phyloP scores from a whole-genome alignment of 345 rosid genomes.

The Toxicodendron radicans region DNA sequence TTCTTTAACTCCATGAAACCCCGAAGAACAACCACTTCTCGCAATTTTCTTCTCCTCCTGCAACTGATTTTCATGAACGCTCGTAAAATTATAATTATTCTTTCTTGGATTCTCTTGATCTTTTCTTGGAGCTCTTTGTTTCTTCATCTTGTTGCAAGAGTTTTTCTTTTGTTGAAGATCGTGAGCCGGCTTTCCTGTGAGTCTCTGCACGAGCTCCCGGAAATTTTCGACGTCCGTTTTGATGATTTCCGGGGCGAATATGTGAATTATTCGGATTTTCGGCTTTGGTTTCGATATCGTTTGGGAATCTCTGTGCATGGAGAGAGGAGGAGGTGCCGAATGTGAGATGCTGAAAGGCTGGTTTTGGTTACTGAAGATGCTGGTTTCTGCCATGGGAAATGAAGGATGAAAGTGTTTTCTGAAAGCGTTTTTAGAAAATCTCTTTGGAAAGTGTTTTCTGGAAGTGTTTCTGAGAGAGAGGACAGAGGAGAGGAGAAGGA shows the following conservation, averaged over 20 bases:
- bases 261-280: constrained; percentile 78
- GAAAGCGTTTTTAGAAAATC: too few species aligned
- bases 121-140: constrained; percentile 21
- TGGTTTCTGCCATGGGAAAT: constrained; percentile 45
- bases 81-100: too few species aligned
- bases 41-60: too few species aligned
- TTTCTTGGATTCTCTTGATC: constrained; percentile 2
- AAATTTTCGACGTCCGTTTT: constrained; percentile 87
- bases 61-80: too few species aligned
- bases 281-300: constrained; percentile 68
- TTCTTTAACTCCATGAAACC: constrained; percentile 27
- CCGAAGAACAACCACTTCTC: neutral
- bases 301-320: constrained; percentile 50
- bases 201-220: constrained; percentile 83
- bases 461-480: too few species aligned
- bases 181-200: constrained; percentile 73
- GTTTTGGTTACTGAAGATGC: constrained; percentile 12
- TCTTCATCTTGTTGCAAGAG: constrained; percentile 26
- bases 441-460: too few species aligned
- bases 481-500: neutral
- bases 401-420: constrained; percentile 18
- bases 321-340: constrained; percentile 33
- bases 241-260: constrained; percentile 94
- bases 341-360: constrained; percentile 22
- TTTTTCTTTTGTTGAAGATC: constrained; percentile 12